Evolutionary conservation across 1,284 basidiomycete genomes (phyloP).

Genomic region (Austroboletus rostrupii): DNA sequence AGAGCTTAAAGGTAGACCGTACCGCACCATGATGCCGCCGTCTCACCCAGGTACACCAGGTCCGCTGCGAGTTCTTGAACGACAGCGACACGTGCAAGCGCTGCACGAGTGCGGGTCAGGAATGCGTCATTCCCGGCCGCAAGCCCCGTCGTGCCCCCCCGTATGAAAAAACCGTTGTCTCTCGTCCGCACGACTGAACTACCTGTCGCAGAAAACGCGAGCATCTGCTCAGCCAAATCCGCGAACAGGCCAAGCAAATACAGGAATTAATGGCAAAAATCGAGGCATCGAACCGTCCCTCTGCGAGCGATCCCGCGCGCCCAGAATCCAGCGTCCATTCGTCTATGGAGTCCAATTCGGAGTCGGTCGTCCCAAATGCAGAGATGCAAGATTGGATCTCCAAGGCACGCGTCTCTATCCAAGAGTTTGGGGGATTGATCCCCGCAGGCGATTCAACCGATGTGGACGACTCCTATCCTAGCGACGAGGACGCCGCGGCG

Average conservation of each 20-base stretch:
- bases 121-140: constrained; percentile 71
- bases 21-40: background rate
- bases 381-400: constrained; percentile 68
- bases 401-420: constrained; percentile 61
- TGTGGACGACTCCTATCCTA: constrained; percentile 32
- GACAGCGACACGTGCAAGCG: constrained; percentile 69
- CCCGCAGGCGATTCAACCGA: constrained; percentile 43
- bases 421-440: constrained; percentile 62
- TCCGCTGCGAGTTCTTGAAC: constrained; percentile 66
- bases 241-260: constrained; percentile 66
- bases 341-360: constrained; percentile 23
- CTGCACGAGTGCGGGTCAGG: constrained; percentile 60
- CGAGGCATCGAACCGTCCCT: constrained; percentile 34
- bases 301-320: constrained; percentile 24
- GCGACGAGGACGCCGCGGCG: constrained; percentile 14
- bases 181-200: constrained; percentile 1
- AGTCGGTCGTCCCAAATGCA: constrained; percentile 32
- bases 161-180: constrained; percentile 39
- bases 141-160: constrained; percentile 74
- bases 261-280: constrained; percentile 63
- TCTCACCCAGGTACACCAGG: constrained; percentile 32
- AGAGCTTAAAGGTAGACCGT: constrained; percentile 56
- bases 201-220: constrained; percentile 60
- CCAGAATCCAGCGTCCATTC: constrained; percentile 25
- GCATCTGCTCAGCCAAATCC: constrained; percentile 67